Conservation (phyloP, 805 yeast genomes). For the Wickerhamiella bombiphila region DNA sequence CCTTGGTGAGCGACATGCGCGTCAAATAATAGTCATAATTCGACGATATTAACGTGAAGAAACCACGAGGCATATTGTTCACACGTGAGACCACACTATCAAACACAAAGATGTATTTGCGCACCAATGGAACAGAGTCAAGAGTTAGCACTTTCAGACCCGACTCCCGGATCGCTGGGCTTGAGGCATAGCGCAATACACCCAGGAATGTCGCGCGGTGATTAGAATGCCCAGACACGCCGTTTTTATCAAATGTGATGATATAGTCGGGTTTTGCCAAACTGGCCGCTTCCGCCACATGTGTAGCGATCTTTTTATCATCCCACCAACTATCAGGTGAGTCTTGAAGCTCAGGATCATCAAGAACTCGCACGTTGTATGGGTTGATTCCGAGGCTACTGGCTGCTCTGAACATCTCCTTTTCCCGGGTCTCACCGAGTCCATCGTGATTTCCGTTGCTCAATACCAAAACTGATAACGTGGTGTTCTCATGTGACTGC, state of each 20-base stretch:
- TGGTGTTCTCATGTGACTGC: conserved; percentile 34
- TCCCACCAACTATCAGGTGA: conserved; percentile 60
- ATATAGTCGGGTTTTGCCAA: conserved; percentile 27
- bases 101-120: conserved; percentile 25
- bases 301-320: conserved; percentile 26
- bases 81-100: conserved; percentile 22
- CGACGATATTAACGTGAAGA: conserved; percentile 12
- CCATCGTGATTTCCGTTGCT: conserved; percentile 69
- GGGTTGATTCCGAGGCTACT: conserved; percentile 35
- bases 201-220: conserved; percentile 33
- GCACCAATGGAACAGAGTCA: conserved; percentile 22
- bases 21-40: conserved; percentile 22
- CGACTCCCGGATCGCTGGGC: conserved; percentile 4
- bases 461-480: conserved; percentile 48
- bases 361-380: conserved; percentile 31
- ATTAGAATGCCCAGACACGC: conserved; percentile 81
- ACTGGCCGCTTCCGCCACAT: conserved; percentile 21
- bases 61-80: conserved; percentile 6
- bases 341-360: conserved; percentile 42
- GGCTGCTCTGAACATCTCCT: conserved; percentile 47
- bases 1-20: conserved; percentile 62
- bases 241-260: conserved; percentile 66
- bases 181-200: conserved; percentile 9
- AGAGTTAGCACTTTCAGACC: conserved; percentile 20
- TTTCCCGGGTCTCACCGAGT: conserved; percentile 45